Conservation (phyloP, 2,329 filamentous ascomycete species). For the Beauveria rudraprayagi region DNA sequence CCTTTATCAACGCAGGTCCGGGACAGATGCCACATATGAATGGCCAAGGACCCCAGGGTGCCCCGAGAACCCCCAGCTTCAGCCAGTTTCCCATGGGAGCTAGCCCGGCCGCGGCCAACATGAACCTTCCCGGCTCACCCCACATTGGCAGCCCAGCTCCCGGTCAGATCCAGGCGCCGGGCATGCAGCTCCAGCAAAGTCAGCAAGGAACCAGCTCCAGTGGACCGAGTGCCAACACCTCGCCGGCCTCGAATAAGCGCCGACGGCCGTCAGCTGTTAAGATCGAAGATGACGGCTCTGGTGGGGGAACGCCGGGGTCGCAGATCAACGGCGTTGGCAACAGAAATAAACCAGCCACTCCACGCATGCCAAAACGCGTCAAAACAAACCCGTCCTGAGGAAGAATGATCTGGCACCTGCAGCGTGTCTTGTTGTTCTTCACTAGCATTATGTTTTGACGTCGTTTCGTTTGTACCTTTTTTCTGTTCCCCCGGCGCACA, state of each 20-base stretch:
- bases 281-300: constrained; percentile 44
- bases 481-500: not conserved
- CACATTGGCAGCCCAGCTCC: constrained; percentile 52
- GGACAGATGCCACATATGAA: constrained; percentile 29
- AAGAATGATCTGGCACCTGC: constrained; percentile 6
- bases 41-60: constrained; percentile 40
- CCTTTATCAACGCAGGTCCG: constrained; percentile 33
- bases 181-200: constrained; percentile 60
- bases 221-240: constrained; percentile 60
- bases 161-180: constrained; percentile 54
- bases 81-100: constrained; percentile 50
- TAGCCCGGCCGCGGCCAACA: constrained; percentile 52
- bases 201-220: constrained; percentile 60
- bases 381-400: constrained; percentile 37
- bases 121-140: constrained; percentile 54
- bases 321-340: constrained; percentile 44
- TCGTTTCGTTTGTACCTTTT: not conserved
- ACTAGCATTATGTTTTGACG: constrained; percentile 3
- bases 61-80: constrained; percentile 47
- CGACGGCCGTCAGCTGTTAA: constrained; percentile 51
- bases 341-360: constrained; percentile 47
- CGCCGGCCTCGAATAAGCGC: constrained; percentile 52
- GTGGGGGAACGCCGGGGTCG: constrained; percentile 39
- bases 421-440: not conserved
- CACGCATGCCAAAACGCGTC: constrained; percentile 47